phyloP scores from a whole-genome alignment of 1,284 basidiomycete genomes.

The Trichosporon asahii region DNA sequence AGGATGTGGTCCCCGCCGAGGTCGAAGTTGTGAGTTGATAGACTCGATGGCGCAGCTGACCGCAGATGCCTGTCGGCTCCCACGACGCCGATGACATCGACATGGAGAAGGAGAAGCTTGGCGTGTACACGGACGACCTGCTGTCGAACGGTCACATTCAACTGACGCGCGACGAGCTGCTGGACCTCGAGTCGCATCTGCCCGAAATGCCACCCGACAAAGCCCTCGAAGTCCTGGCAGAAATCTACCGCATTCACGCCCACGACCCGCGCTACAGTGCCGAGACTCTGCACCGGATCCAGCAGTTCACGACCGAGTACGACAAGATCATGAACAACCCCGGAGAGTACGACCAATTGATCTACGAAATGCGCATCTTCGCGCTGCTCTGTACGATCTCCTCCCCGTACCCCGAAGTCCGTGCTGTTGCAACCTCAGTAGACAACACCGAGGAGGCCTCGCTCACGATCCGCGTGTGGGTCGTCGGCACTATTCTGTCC shows the following conservation, averaged over 20 bases:
- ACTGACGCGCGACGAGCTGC: constrained; percentile 18
- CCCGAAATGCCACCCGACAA: constrained; percentile 16
- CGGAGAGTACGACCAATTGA: constrained; percentile 16
- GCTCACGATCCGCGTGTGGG: constrained; percentile 80
- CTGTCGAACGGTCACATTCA: constrained; percentile 18
- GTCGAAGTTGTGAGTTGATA: neutral
- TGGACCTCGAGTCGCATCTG: constrained; percentile 12
- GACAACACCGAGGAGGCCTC: constrained; percentile 75
- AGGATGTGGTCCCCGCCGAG: neutral
- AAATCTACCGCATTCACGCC: constrained; percentile 16
- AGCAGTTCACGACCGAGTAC: constrained; percentile 17
- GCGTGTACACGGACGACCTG: constrained; percentile 7
- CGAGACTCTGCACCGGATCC: constrained; percentile 17
- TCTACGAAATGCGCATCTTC: constrained; percentile 45
- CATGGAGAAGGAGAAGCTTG: constrained; percentile 14
- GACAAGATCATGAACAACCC: constrained; percentile 14
- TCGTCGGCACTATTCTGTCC: constrained; percentile 58
- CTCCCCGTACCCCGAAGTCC: constrained; percentile 83
- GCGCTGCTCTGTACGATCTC: constrained; percentile 36
- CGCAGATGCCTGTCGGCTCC: neutral
- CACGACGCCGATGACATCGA: constrained; percentile 1
- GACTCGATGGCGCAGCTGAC: neutral
- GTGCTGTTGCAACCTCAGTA: constrained; percentile 71
- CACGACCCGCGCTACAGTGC: constrained; percentile 22
- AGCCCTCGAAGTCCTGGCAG: constrained; percentile 13